Evolutionary conservation across 345 rosid species (phyloP), one percentile per base, ranked within the genome.

Genomic region (Eucalyptus pauciflora): DNA sequence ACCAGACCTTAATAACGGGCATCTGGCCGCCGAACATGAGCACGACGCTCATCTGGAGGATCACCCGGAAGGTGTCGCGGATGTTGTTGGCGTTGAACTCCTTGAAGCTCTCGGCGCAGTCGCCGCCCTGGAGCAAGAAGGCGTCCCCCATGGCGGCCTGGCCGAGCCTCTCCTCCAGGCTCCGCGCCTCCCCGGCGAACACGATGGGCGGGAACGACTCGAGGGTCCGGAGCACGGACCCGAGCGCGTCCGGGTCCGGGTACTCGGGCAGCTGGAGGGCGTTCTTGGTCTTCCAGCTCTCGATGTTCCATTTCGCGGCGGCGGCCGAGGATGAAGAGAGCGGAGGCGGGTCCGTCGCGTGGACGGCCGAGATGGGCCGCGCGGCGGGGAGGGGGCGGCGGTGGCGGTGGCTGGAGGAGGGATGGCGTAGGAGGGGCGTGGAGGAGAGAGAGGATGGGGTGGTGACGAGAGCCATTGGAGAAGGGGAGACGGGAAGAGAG

Each of bases 211-310:
- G 96, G 86, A 93, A 95, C 11, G 94, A 89, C 31, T 93, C 93
- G 71, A 95, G 93, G 50, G 94, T 93, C 31, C 91, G 51, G 49
- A 94, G 91, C 86, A 94, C 94, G 4, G 95, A 91, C 27, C 90
- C 93, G 3, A 95, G 93, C 76, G 91, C 94, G 25, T 87, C 90
- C n/a, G 90, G 45, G 89, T 93, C 91, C 1, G 96, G 96, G 87
- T 95, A 95, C 83, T 95, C 96, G 27, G 96, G 96, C 13, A 93
- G 95, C 89, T 95, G 96, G 80, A 93, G 90, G 31, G 96, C 96
- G 49, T 90, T 94, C 92, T 90, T 95, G 80, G 89, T 50, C 90
- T 89, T 94, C 96, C 96, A 94, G 90, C 95, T 93, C 89, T 93
- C 96, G 48, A 90, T 89, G 80, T 85, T 67, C 96, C 96, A 95